Conservation (phyloP, 257 asterid genomes). For the Solanum gracilifrons region DNA sequence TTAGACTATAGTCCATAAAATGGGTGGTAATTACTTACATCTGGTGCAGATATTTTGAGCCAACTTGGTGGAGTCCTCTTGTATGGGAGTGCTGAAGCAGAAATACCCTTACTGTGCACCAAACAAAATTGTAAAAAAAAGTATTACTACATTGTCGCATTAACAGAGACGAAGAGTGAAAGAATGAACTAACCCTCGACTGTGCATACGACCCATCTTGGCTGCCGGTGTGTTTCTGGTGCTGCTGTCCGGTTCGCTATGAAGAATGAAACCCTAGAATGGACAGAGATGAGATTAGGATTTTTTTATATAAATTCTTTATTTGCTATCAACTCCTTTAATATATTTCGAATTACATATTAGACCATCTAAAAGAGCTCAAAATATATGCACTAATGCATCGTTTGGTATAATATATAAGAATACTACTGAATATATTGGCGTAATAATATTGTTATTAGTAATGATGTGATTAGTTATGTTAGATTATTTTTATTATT, state of each 20-base stretch:
- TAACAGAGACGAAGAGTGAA: background rate
- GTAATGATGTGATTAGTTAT: background rate
- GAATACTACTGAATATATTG: no score
- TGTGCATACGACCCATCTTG: conserved; percentile 77
- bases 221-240: conserved; percentile 8
- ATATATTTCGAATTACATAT: background rate
- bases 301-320: background rate
- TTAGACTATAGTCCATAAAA: background rate
- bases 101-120: conserved; percentile 53
- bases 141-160: background rate
- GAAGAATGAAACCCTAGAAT: background rate
- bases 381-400: background rate
- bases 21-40: conserved; percentile 18
- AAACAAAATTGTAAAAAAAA: background rate
- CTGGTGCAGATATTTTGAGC: conserved; percentile 50
- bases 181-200: conserved; percentile 34
- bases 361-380: background rate
- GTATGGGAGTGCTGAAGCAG: conserved; percentile 59
- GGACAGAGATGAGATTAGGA: background rate
- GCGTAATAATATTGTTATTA: no score
- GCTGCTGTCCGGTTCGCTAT: background rate
- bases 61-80: conserved; percentile 25
- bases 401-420: background rate
- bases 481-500: no score
- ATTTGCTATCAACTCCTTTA: background rate